These are phyloP conservation scores for Candida odintsovae DNA, from an alignment of 805 yeast species.

Conservation along the genomic window DNA sequence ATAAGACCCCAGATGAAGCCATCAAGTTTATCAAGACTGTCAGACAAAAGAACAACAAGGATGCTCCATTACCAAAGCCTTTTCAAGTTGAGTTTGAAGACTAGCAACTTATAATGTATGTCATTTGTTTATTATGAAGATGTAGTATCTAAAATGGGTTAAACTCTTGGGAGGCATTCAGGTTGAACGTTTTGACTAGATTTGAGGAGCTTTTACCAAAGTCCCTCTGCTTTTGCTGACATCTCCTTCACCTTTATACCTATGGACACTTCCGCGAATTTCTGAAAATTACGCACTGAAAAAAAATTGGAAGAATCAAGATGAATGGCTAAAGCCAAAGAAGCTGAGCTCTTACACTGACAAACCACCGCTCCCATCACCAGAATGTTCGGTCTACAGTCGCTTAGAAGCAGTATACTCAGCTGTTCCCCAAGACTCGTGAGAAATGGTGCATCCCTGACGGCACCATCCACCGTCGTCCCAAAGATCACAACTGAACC, in stretches of 20 bases:
- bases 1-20: conserved; percentile 54
- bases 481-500: conserved; percentile 34
- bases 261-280: too few species aligned
- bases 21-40: conserved; percentile 72
- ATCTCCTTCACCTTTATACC: too few species aligned
- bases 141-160: not conserved
- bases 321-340: too few species aligned
- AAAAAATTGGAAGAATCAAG: not conserved
- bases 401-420: not conserved
- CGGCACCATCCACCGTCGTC: conserved; percentile 30
- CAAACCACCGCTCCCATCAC: not conserved
- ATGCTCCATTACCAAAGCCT: conserved; percentile 70
- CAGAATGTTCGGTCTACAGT: not conserved
- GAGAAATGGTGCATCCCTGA: conserved; percentile 30
- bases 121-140: not conserved
- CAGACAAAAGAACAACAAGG: conserved; percentile 68
- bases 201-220: too few species aligned
- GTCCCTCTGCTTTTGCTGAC: too few species aligned
- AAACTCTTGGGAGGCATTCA: too few species aligned
- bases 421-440: conserved; percentile 18
- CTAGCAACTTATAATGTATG: not conserved
- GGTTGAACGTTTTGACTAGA: too few species aligned
- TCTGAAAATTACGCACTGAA: not conserved
- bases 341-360: not conserved
- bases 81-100: conserved; percentile 41